Evolutionary conservation across 2,329 filamentous ascomycete species (phyloP).

Genomic region (Talaromyces rugulosus): DNA sequence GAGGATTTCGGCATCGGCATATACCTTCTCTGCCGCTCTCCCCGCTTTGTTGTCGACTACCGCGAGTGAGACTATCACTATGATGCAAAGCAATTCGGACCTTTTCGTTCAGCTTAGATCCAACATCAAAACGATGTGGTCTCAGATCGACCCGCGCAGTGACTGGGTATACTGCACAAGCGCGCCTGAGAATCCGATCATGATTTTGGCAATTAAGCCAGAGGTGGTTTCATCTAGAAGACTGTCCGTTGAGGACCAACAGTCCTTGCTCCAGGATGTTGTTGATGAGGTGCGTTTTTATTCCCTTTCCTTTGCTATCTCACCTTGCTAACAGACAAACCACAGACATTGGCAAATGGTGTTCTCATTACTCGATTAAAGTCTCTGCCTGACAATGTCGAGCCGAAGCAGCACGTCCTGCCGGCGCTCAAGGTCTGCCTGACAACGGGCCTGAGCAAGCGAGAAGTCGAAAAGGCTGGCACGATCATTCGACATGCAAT

Average conservation of each 20-base stretch:
- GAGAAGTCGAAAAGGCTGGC: slow-evolving; percentile 93
- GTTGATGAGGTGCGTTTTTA: slow-evolving; percentile 78
- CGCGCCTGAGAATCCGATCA: slow-evolving; percentile 75
- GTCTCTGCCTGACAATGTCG: slow-evolving; percentile 63
- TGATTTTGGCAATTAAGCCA: slow-evolving; percentile 77
- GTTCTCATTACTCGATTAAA: slow-evolving; percentile 87
- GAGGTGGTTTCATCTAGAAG: slow-evolving; percentile 71
- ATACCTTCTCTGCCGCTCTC: slow-evolving; percentile 92
- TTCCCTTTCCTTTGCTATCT: not conserved
- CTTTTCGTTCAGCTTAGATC: slow-evolving; percentile 75
- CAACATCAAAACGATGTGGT: slow-evolving; percentile 78
- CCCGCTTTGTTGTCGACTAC: slow-evolving; percentile 95
- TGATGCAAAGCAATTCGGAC: slow-evolving; percentile 84
- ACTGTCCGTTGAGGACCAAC: slow-evolving; percentile 71
- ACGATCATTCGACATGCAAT: slow-evolving; percentile 84
- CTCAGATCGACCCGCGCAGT: slow-evolving; percentile 84
- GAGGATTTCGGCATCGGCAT: slow-evolving; percentile 84
- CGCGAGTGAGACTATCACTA: slow-evolving; percentile 80
- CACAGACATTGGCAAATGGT: slow-evolving; percentile 74
- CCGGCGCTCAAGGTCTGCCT: slow-evolving; percentile 88
- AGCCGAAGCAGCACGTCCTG: slow-evolving; percentile 65
- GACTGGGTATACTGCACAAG: slow-evolving; percentile 89
- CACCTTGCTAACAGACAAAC: slow-evolving; percentile 10
- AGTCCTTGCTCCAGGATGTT: slow-evolving; percentile 78
- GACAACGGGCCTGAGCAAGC: slow-evolving; percentile 81